Conservation (phyloP, 2,329 filamentous ascomycete genomes). For the Neofusicoccum cordaticola region DNA sequence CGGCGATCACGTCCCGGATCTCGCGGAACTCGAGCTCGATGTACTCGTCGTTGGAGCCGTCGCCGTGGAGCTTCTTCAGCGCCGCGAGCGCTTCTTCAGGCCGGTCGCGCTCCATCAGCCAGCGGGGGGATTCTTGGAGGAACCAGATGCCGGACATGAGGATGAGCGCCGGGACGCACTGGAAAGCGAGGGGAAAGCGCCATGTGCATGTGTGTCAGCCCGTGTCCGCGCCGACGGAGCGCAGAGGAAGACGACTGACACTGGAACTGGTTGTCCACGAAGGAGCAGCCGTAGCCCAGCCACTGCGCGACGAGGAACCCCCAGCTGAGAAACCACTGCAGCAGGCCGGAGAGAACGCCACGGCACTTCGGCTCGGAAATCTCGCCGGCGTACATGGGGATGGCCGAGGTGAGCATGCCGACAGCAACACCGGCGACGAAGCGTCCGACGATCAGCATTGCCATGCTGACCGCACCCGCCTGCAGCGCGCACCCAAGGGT, state of each 20-base stretch:
- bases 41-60: slow-evolving; percentile 53
- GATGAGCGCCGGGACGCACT: slow-evolving; percentile 40
- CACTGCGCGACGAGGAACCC: slow-evolving; percentile 40
- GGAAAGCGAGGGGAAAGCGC: slow-evolving; percentile 45
- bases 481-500: slow-evolving; percentile 36
- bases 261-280: slow-evolving; percentile 24
- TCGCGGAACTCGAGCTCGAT: slow-evolving; percentile 58
- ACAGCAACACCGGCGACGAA: slow-evolving; percentile 51
- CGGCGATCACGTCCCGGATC: slow-evolving; percentile 46
- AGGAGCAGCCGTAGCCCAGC: slow-evolving; percentile 38
- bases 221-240: slow-evolving; percentile 26
- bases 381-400: slow-evolving; percentile 28
- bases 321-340: slow-evolving; percentile 38
- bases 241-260: slow-evolving; percentile 19
- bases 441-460: slow-evolving; percentile 51
- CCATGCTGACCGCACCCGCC: slow-evolving; percentile 35
- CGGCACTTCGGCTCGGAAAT: slow-evolving; percentile 33
- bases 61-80: slow-evolving; percentile 52
- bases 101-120: slow-evolving; percentile 48
- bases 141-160: slow-evolving; percentile 41
- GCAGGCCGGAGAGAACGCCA: slow-evolving; percentile 29
- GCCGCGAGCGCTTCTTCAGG: slow-evolving; percentile 47
- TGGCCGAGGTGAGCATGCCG: slow-evolving; percentile 35
- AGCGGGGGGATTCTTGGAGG: slow-evolving; percentile 48
- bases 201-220: slow-evolving; percentile 17